Percentiles rank a stretch among this genome's conserved stretches.
These are phyloP conservation scores for Fusarium newnesense DNA, from an alignment of 2,329 filamentous ascomycete genomes.

Conservation along the genomic window DNA sequence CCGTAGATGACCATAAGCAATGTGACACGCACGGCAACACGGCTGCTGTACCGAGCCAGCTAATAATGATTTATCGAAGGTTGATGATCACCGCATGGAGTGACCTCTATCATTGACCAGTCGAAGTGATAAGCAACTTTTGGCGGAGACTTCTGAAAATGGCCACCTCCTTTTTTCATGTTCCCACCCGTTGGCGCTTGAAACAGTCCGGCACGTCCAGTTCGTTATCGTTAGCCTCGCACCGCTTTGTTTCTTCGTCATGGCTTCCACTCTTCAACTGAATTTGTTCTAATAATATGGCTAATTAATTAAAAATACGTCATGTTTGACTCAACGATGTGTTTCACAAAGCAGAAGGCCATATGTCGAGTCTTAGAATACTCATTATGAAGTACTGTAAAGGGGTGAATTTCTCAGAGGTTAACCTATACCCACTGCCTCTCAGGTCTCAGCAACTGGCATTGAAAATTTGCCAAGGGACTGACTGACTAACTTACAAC, in stretches of 20 bases:
- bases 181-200: slow-evolving; percentile 8
- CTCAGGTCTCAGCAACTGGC: background rate
- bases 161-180: slow-evolving; percentile 37
- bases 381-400: background rate
- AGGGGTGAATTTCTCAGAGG: background rate
- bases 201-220: background rate
- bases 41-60: background rate
- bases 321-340: background rate
- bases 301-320: background rate
- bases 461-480: background rate
- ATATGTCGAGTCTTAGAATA: background rate
- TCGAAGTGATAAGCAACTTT: background rate
- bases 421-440: background rate
- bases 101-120: background rate
- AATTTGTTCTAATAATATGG: background rate
- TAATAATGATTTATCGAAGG: slow-evolving; percentile 19
- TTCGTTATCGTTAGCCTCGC: background rate
- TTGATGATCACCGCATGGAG: slow-evolving; percentile 12
- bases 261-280: background rate
- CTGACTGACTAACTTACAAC: background rate
- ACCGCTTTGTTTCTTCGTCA: slow-evolving; percentile 5
- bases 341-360: background rate
- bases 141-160: slow-evolving; percentile 9
- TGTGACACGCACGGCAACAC: background rate
- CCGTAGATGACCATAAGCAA: background rate